These are phyloP conservation scores for Rhodotorula babjevae DNA, from an alignment of 768 basidiomycete species.

Conservation along the genomic window DNA sequence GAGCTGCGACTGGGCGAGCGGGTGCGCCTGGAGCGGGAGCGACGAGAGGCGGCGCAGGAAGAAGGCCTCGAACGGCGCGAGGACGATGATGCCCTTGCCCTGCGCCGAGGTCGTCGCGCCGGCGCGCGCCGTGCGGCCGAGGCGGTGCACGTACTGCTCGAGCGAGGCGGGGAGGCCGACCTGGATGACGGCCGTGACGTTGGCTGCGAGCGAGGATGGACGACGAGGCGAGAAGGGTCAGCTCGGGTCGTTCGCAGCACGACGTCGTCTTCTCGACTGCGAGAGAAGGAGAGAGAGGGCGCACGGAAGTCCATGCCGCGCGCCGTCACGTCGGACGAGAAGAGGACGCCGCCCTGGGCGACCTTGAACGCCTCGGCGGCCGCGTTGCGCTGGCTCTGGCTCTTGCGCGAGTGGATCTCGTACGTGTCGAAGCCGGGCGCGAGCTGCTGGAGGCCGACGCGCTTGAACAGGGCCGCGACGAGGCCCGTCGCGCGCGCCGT, in stretches of 20 bases:
- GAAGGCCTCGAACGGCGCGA: conserved; percentile 54
- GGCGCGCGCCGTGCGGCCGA: conserved; percentile 51
- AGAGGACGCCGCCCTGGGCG: conserved; percentile 51
- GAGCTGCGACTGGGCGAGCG: conserved; percentile 32
- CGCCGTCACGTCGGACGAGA: conserved; percentile 57
- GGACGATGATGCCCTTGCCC: conserved; percentile 56
- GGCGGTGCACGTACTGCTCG: conserved; percentile 47
- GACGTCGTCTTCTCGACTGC: too few relatives aligned
- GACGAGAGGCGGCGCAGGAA: conserved; percentile 54
- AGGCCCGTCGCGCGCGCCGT: conserved; percentile 60
- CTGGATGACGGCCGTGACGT: conserved; percentile 61
- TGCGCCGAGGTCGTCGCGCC: conserved; percentile 43
- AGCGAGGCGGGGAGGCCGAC: conserved; percentile 47
- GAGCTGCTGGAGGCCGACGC: conserved; percentile 13
- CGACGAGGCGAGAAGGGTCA: too few relatives aligned
- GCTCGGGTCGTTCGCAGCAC: not conserved
- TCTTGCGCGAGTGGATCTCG: conserved; percentile 56
- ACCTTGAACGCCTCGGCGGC: conserved; percentile 55
- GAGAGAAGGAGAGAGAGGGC: not conserved
- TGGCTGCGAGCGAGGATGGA: conserved; percentile 52
- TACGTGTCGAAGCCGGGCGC: conserved; percentile 25
- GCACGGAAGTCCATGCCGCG: conserved; percentile 37
- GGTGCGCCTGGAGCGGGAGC: conserved; percentile 50
- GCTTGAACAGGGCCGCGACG: conserved; percentile 47
- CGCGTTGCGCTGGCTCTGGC: conserved; percentile 53